Conservation (phyloP, 371 early-diverging fungal species). For the Amoeboradix gromovi region DNA sequence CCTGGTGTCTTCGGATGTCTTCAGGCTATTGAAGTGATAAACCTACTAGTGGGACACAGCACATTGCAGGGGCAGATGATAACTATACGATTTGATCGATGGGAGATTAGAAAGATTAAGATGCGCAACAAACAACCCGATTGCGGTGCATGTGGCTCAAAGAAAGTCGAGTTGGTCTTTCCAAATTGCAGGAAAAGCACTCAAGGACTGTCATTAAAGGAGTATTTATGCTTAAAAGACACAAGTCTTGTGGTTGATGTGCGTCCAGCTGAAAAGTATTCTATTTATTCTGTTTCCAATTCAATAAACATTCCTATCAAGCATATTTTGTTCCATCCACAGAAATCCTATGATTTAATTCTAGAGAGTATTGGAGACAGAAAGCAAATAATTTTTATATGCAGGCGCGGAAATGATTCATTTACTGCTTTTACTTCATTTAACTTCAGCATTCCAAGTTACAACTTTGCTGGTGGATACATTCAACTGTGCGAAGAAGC, state of each 20-base stretch:
- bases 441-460: background rate
- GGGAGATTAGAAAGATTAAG: slow-evolving; percentile 50
- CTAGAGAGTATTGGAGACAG: background rate
- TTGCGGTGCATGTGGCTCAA: slow-evolving; percentile 59
- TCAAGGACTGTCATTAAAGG: background rate
- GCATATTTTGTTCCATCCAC: background rate
- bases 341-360: background rate
- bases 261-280: background rate
- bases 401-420: background rate
- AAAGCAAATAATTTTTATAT: background rate
- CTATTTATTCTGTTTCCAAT: background rate
- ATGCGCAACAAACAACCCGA: slow-evolving; percentile 30
- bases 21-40: slow-evolving; percentile 82
- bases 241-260: background rate
- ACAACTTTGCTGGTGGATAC: background rate
- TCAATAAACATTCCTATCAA: background rate
- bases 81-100: slow-evolving; percentile 4
- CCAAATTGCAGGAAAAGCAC: background rate
- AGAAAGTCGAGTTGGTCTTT: background rate
- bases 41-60: slow-evolving; percentile 20
- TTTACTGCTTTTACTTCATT: background rate
- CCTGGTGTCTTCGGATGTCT: slow-evolving; percentile 81
- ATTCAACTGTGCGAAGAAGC: background rate
- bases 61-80: slow-evolving; percentile 2
- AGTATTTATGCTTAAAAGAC: background rate